Conservation (phyloP, 495 filamentous ascomycete species). For the Sporormia fimetaria region DNA sequence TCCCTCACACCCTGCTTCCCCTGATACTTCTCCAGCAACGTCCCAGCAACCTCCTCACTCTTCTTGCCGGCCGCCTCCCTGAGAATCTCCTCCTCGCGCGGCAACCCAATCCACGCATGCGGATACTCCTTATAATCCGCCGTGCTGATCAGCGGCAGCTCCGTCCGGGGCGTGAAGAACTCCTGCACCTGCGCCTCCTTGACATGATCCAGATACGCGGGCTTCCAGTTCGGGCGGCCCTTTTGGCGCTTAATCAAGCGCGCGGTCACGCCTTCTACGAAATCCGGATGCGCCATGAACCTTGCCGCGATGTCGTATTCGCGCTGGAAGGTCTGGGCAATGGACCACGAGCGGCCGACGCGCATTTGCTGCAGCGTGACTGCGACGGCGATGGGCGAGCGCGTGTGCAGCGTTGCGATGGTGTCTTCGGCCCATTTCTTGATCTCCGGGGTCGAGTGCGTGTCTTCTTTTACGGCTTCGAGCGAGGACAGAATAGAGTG, state of each 20-base stretch:
- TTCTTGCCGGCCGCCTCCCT: slow-evolving; percentile 28
- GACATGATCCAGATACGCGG: slow-evolving; percentile 54
- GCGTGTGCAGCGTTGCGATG: slow-evolving; percentile 52
- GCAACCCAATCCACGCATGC: slow-evolving; percentile 54
- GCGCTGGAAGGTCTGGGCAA: slow-evolving; percentile 67
- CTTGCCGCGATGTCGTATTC: slow-evolving; percentile 67
- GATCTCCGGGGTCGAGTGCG: slow-evolving; percentile 33
- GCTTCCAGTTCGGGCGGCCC: slow-evolving; percentile 55
- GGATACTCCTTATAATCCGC: slow-evolving; percentile 55
- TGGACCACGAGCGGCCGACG: slow-evolving; percentile 60
- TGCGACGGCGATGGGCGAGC: slow-evolving; percentile 73
- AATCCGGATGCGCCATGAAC: slow-evolving; percentile 85
- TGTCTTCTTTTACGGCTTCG: slow-evolving; percentile 28
- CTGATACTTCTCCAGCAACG: slow-evolving; percentile 35
- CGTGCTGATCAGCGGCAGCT: slow-evolving; percentile 43
- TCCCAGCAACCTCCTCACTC: slow-evolving; percentile 36
- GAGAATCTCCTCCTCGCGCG: slow-evolving; percentile 60
- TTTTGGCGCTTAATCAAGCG: slow-evolving; percentile 53
- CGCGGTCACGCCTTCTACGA: slow-evolving; percentile 72
- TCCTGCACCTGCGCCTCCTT: slow-evolving; percentile 40
- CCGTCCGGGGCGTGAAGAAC: slow-evolving; percentile 46
- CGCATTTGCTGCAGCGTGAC: slow-evolving; percentile 75
- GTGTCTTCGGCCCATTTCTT: slow-evolving; percentile 64
- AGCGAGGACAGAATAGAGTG: slow-evolving; percentile 60
- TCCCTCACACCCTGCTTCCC: slow-evolving; percentile 37